Percentiles rank a stretch among this genome's conserved stretches.
Conservation (phyloP, 2,329 filamentous ascomycete genomes). For the Sporothrix luriei region DNA sequence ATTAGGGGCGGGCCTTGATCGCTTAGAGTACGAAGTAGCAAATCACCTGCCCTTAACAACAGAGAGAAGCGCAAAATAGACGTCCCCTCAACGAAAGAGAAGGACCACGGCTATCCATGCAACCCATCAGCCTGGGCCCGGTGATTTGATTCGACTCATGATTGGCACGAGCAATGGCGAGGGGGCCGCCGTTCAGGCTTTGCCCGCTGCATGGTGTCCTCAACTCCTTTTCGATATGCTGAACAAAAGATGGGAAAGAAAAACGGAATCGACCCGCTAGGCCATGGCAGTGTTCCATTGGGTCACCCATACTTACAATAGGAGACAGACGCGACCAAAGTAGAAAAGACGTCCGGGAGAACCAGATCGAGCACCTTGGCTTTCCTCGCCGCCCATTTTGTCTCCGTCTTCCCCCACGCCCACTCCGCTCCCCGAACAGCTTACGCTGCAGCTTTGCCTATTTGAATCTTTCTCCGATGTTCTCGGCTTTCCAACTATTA, state of each 20-base stretch:
- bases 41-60: not conserved
- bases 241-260: slow-evolving; percentile 6
- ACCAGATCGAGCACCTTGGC: not conserved
- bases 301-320: not conserved
- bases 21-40: too few relatives aligned
- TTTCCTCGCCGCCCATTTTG: not conserved
- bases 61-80: not conserved
- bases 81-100: too few relatives aligned
- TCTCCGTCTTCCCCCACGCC: not conserved
- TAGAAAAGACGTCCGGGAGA: not conserved
- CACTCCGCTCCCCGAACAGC: not conserved
- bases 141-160: slow-evolving; percentile 17
- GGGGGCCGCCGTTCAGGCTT: not conserved
- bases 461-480: slow-evolving; percentile 19
- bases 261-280: not conserved
- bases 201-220: not conserved
- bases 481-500: not conserved
- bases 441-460: not conserved
- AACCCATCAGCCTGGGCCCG: slow-evolving; percentile 21
- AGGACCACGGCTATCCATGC: too few relatives aligned
- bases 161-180: not conserved
- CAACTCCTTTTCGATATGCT: not conserved
- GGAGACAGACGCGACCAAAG: not conserved
- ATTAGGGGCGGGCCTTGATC: too few relatives aligned
- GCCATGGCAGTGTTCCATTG: not conserved